These are phyloP conservation scores for Colletotrichum musae DNA, from an alignment of 2,329 filamentous ascomycete genomes.

Conservation along the genomic window DNA sequence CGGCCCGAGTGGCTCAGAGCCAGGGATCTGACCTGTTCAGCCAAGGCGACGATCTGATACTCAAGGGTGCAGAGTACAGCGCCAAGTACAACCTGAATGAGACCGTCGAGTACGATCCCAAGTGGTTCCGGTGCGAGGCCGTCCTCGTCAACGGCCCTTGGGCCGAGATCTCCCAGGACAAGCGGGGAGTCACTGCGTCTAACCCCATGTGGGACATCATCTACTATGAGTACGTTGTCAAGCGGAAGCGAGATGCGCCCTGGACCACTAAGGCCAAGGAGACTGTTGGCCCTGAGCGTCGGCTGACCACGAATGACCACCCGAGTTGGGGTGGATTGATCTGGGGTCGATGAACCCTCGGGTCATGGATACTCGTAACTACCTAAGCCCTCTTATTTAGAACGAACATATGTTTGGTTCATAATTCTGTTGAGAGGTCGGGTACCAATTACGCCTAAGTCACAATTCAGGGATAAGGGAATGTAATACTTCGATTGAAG, in stretches of 20 bases:
- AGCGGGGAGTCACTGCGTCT: constrained; percentile 42
- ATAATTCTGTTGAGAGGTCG: too few species aligned
- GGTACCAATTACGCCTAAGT: too few species aligned
- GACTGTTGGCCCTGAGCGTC: background rate
- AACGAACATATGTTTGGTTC: too few species aligned
- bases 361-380: too few species aligned
- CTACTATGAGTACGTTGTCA: constrained; percentile 52
- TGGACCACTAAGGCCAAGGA: constrained; percentile 35
- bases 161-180: constrained; percentile 47
- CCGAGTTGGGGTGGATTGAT: constrained; percentile 29
- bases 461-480: too few species aligned
- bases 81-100: constrained; percentile 56
- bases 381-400: too few species aligned
- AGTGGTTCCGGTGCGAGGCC: constrained; percentile 56
- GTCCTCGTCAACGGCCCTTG: constrained; percentile 57
- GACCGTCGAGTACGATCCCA: constrained; percentile 52
- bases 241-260: constrained; percentile 43
- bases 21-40: constrained; percentile 54
- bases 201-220: constrained; percentile 45
- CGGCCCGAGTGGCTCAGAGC: constrained; percentile 50
- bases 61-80: constrained; percentile 54
- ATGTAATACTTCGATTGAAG: background rate
- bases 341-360: constrained; percentile 15
- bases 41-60: constrained; percentile 49
- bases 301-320: constrained; percentile 2